Percentiles rank a stretch among this genome's conserved stretches.
These are phyloP conservation scores for Tolypocladium tropicale DNA, from an alignment of 2,329 filamentous ascomycete species.

Conservation along the genomic window DNA sequence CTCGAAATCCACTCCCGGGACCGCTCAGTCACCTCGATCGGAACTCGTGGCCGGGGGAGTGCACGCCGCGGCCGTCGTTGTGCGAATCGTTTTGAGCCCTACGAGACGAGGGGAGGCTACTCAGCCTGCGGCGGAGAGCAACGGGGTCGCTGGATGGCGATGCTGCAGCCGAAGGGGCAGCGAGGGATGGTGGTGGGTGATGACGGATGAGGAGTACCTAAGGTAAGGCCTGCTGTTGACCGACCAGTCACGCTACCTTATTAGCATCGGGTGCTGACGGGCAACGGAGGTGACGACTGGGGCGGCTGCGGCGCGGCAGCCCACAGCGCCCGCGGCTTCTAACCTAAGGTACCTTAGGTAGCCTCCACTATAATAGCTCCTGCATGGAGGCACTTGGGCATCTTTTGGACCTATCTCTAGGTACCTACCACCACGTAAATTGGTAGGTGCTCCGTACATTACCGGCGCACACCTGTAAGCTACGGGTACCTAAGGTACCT, in stretches of 20 bases:
- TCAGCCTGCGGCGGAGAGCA: not conserved
- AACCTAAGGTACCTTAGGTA: not conserved
- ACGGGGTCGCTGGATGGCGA: constrained; percentile 1
- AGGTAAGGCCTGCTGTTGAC: too few relatives aligned
- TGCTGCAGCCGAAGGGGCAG: not conserved
- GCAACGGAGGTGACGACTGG: not conserved
- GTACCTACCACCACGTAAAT: too few relatives aligned
- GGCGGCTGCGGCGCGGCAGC: not conserved
- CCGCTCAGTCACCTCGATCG: not conserved
- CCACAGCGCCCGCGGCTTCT: not conserved
- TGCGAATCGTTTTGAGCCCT: not conserved
- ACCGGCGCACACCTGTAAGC: too few relatives aligned
- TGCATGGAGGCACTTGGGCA: not conserved
- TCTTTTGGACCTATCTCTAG: too few relatives aligned
- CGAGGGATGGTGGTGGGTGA: not conserved
- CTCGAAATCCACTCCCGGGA: not conserved
- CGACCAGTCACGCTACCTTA: too few relatives aligned
- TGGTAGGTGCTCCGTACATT: too few relatives aligned
- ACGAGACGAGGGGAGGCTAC: not conserved
- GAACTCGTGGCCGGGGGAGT: not conserved
- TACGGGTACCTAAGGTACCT: too few relatives aligned
- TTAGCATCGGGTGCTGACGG: not conserved
- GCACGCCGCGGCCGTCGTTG: not conserved
- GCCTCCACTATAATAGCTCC: not conserved
- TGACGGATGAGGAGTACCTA: not conserved